phyloP scores from a whole-genome alignment of 2,329 filamentous ascomycete genomes.

The Ambrosiella beaveri region DNA sequence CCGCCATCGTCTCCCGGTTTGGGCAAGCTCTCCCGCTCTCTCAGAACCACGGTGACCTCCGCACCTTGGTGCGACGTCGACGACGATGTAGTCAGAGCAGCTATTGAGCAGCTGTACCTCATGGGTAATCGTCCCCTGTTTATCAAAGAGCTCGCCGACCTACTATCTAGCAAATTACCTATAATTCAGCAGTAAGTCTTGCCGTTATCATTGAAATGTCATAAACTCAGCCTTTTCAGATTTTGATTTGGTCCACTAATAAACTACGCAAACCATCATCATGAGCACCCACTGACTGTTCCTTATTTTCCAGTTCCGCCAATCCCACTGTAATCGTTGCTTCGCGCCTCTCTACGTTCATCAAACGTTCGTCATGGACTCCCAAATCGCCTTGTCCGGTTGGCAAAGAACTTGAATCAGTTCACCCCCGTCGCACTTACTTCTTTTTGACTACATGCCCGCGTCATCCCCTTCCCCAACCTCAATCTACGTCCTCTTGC shows the following conservation, averaged over 20 bases:
- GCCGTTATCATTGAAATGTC: too few species aligned
- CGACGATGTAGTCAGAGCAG: conserved; percentile 86
- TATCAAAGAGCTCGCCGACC: conserved; percentile 77
- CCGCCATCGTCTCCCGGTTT: conserved; percentile 32
- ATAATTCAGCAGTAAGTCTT: conserved; percentile 76
- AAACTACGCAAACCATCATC: background rate
- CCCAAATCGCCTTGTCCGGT: conserved; percentile 67
- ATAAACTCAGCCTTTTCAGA: too few species aligned
- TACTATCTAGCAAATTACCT: conserved; percentile 58
- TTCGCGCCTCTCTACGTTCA: conserved; percentile 72
- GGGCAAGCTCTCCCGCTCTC: conserved; percentile 33
- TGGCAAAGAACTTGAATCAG: conserved; percentile 79
- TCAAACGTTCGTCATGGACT: conserved; percentile 73
- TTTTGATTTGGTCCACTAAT: too few species aligned
- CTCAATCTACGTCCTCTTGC: background rate
- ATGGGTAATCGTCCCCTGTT: conserved; percentile 85
- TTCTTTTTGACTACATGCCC: conserved; percentile 87
- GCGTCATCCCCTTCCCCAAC: conserved; percentile 55
- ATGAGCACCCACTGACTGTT: background rate
- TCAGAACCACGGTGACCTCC: conserved; percentile 55
- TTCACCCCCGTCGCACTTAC: conserved; percentile 87
- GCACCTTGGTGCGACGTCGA: conserved; percentile 64
- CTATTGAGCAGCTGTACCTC: conserved; percentile 73
- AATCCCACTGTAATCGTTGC: conserved; percentile 93
- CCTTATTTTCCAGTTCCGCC: conserved; percentile 50